Percentiles rank a stretch among this genome's conserved stretches.
Conservation (phyloP, 2,329 filamentous ascomycete genomes). For the Stagonosporopsis vannaccii region DNA sequence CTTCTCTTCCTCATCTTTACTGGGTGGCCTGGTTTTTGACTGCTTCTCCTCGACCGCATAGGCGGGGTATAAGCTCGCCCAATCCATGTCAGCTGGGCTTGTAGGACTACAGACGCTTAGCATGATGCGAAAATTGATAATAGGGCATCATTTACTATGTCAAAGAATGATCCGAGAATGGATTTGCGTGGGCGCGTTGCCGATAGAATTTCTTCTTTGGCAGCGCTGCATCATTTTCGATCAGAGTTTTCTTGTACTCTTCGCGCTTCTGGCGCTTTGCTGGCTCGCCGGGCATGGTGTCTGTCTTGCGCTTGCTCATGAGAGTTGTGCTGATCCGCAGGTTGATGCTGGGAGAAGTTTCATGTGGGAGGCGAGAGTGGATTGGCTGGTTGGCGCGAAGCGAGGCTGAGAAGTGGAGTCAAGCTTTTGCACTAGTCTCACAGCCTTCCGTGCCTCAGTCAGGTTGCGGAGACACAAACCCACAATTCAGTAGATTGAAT, state of each 20-base stretch:
- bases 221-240: slow-evolving; percentile 63
- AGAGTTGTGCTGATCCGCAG: slow-evolving; percentile 12
- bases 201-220: slow-evolving; percentile 97
- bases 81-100: slow-evolving; percentile 86
- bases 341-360: slow-evolving; percentile 18
- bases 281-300: slow-evolving; percentile 45
- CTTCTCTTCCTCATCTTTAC: slow-evolving; percentile 34
- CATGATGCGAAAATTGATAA: not conserved
- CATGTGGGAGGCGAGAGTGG: slow-evolving; percentile 24
- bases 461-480: slow-evolving; percentile 7
- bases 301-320: slow-evolving; percentile 21
- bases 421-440: slow-evolving; percentile 43
- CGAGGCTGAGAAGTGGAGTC: slow-evolving; percentile 34
- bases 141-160: slow-evolving; percentile 71
- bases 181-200: slow-evolving; percentile 95
- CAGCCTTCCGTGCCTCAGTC: not conserved
- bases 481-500: not conserved
- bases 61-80: slow-evolving; percentile 82
- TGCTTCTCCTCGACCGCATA: slow-evolving; percentile 55
- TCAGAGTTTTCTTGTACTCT: slow-evolving; percentile 51
- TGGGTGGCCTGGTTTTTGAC: slow-evolving; percentile 34
- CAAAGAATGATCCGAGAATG: slow-evolving; percentile 92
- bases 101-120: slow-evolving; percentile 67
- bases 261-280: slow-evolving; percentile 57
- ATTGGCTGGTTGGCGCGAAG: slow-evolving; percentile 29